Evolutionary conservation across 805 yeast genomes (phyloP).

Genomic region (Kluyveromyces starmeri): DNA sequence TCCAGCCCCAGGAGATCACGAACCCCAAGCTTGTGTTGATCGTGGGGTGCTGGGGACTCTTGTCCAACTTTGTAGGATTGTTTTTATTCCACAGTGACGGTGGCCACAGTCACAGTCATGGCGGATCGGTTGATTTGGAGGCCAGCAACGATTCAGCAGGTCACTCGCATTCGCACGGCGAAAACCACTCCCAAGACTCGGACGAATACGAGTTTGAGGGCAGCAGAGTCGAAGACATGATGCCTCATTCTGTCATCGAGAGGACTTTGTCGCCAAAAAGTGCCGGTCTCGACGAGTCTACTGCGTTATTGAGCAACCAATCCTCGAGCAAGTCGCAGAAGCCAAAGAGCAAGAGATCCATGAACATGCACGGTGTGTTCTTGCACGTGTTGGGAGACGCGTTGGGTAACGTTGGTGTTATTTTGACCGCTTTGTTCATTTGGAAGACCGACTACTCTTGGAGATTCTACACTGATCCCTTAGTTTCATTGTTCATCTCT

Average conservation of each 20-base stretch:
- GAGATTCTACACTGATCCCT: conserved; percentile 81
- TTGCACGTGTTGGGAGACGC: conserved; percentile 96
- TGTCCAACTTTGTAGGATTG: conserved; percentile 77
- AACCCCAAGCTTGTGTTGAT: conserved; percentile 75
- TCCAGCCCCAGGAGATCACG: conserved; percentile 67
- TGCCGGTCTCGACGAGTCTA: conserved; percentile 13
- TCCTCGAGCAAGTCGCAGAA: conserved; percentile 5
- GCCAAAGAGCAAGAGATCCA: conserved; percentile 39
- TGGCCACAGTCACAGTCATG: conserved; percentile 37
- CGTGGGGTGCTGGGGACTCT: conserved; percentile 78
- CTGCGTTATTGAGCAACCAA: conserved; percentile 20
- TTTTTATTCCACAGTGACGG: conserved; percentile 85
- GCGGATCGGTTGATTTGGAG: conserved; percentile 8
- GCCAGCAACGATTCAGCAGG: conserved; percentile 11
- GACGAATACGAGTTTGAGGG: conserved; percentile 1
- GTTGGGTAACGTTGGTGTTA: conserved; percentile 90
- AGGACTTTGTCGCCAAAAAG: conserved; percentile 15
- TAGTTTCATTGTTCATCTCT: conserved; percentile 78
- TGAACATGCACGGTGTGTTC: conserved; percentile 96
- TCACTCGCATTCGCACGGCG: conserved; percentile 22
- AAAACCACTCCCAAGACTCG: conserved; percentile 9
- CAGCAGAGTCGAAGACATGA: conserved; percentile 14
- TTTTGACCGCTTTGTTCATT: conserved; percentile 77
- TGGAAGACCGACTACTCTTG: conserved; percentile 90
- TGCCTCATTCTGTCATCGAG: conserved; percentile 23